Evolutionary conservation across 2,329 filamentous ascomycete genomes (phyloP).

Genomic region (Aspergillus neoniger): DNA sequence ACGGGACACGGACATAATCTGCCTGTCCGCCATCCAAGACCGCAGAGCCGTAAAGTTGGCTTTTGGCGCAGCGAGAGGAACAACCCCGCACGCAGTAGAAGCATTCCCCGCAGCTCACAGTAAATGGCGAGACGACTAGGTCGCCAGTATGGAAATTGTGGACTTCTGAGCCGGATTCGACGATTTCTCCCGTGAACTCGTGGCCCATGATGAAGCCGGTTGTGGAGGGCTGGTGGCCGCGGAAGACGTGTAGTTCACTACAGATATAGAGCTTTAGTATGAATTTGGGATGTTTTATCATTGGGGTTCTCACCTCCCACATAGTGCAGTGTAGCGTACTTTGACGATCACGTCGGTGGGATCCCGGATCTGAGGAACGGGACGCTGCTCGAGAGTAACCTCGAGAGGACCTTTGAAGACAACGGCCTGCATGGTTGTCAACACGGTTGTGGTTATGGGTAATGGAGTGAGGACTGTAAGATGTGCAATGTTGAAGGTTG

Average conservation of each 20-base stretch:
- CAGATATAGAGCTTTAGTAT: background rate
- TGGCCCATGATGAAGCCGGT: conserved; percentile 70
- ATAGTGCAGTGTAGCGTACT: conserved; percentile 77
- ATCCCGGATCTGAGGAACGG: conserved; percentile 70
- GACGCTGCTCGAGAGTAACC: conserved; percentile 74
- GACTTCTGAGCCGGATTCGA: conserved; percentile 58
- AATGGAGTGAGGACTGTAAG: background rate
- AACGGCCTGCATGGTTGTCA: conserved; percentile 75
- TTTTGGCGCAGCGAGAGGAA: conserved; percentile 72
- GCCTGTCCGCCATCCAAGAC: conserved; percentile 75
- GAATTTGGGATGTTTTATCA: too few relatives aligned
- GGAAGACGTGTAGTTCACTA: conserved; percentile 78
- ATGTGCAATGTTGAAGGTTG: too few relatives aligned
- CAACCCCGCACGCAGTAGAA: conserved; percentile 78
- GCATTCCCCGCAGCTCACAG: conserved; percentile 71
- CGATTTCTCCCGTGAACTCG: conserved; percentile 78
- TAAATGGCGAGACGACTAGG: conserved; percentile 79
- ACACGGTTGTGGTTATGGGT: background rate
- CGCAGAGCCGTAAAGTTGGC: conserved; percentile 68
- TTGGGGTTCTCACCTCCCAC: conserved; percentile 65
- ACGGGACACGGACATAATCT: conserved; percentile 75
- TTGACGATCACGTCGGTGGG: conserved; percentile 77
- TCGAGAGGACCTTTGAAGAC: conserved; percentile 78
- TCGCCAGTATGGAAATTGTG: conserved; percentile 71
- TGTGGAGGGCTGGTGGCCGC: conserved; percentile 71